These are phyloP conservation scores for Iberis pinnata DNA, from an alignment of 345 rosid genomes.

Conservation along the genomic window DNA sequence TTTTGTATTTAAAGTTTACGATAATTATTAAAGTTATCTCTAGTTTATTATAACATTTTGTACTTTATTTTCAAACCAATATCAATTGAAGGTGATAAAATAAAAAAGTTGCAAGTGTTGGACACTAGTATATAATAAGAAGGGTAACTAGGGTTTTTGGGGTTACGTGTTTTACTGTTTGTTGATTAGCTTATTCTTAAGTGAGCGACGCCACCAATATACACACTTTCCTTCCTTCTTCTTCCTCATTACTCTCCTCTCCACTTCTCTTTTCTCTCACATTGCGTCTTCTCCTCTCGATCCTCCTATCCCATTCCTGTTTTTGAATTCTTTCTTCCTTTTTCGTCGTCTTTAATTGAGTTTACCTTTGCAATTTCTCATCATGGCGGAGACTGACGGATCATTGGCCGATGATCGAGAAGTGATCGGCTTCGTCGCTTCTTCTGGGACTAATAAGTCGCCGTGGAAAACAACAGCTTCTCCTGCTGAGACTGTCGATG, in stretches of 20 bases:
- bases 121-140: neutral
- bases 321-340: neutral
- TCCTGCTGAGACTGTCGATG: conserved; percentile 33
- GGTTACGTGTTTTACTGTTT: conserved; percentile 17
- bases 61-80: too few species aligned
- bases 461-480: conserved; percentile 70
- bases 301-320: neutral
- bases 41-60: too few species aligned
- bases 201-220: conserved; percentile 26
- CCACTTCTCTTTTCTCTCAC: conserved; percentile 9
- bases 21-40: too few species aligned
- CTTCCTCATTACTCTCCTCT: neutral
- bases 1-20: too few species aligned
- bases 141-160: conserved; percentile 25
- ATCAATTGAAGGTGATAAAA: neutral
- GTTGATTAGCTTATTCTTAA: conserved; percentile 10
- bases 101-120: too few species aligned
- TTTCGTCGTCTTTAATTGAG: neutral
- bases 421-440: conserved; percentile 11
- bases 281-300: conserved; percentile 19
- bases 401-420: conserved; percentile 30
- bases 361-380: conserved; percentile 6
- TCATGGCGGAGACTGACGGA: conserved; percentile 30
- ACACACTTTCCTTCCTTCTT: neutral
- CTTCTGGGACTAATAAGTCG: conserved; percentile 44